Evolutionary conservation across 495 filamentous ascomycete genomes (phyloP).

Genomic region (Geoglossum glabrum): DNA sequence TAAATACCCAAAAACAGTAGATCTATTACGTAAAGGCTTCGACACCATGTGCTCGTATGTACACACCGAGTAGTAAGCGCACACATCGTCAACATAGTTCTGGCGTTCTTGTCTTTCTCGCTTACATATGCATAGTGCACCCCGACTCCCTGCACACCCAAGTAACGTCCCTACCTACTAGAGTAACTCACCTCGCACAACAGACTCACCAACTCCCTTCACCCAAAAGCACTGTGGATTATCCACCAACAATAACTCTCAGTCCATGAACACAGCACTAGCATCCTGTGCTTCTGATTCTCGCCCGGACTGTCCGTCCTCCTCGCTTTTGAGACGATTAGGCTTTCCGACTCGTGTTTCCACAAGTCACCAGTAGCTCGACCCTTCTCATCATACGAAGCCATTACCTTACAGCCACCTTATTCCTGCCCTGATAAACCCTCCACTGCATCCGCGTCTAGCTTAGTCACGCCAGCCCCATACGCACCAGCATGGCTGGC

Average conservation of each 20-base stretch:
- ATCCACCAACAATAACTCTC: background rate
- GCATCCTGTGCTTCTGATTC: background rate
- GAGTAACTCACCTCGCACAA: background rate
- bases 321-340: background rate
- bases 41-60: too few relatives aligned
- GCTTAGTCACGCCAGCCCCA: conserved; percentile 1
- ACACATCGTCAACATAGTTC: too few relatives aligned
- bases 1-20: too few relatives aligned
- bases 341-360: background rate
- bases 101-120: background rate
- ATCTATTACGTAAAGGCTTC: too few relatives aligned
- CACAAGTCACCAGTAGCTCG: background rate
- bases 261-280: background rate
- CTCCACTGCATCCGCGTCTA: background rate
- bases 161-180: background rate
- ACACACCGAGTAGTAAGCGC: too few relatives aligned
- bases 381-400: background rate
- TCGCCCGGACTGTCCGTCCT: background rate
- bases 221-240: background rate
- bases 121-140: background rate
- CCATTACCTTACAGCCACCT: background rate
- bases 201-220: background rate
- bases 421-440: background rate
- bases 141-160: too few relatives aligned
- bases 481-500: conserved; percentile 52